These are phyloP conservation scores for Naganishia sp. DNA, from an alignment of 1,284 basidiomycete genomes.

Conservation along the genomic window DNA sequence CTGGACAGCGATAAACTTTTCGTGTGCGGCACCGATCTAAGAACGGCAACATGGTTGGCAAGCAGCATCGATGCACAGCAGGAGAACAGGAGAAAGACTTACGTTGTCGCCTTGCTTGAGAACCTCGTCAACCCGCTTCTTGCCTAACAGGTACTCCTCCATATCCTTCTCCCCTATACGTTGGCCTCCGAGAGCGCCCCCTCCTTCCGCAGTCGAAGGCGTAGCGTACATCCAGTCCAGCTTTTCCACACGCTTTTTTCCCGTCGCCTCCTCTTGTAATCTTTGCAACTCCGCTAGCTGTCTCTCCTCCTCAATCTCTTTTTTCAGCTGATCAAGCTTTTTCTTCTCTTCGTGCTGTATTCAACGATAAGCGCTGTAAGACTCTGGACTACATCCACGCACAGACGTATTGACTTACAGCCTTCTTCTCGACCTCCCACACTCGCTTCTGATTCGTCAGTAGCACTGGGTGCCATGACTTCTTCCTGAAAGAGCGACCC, in stretches of 20 bases:
- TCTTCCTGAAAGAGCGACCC: slow-evolving; percentile 79
- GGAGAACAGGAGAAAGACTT: neutral
- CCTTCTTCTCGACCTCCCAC: slow-evolving; percentile 97
- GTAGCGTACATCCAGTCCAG: slow-evolving; percentile 99
- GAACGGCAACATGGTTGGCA: neutral
- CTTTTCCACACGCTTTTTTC: slow-evolving; percentile 88
- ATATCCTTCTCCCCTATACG: slow-evolving; percentile 69
- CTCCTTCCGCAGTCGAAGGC: slow-evolving; percentile 74
- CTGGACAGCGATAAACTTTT: slow-evolving; percentile 87
- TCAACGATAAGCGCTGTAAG: slow-evolving; percentile 20
- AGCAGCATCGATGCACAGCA: slow-evolving; percentile 5
- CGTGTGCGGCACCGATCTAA: slow-evolving; percentile 78
- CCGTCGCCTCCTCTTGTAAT: slow-evolving; percentile 89
- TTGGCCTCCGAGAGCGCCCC: slow-evolving; percentile 62
- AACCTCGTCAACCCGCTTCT: slow-evolving; percentile 96
- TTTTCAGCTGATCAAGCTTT: slow-evolving; percentile 91
- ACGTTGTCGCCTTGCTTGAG: slow-evolving; percentile 67
- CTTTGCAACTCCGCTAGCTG: slow-evolving; percentile 95
- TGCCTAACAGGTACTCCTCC: slow-evolving; percentile 96
- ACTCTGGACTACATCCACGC: neutral
- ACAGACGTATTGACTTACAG: slow-evolving; percentile 60
- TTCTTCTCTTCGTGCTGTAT: slow-evolving; percentile 91
- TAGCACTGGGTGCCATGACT: slow-evolving; percentile 98
- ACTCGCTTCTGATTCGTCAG: slow-evolving; percentile 98
- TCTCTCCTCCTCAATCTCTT: slow-evolving; percentile 95